These are phyloP conservation scores for Basidiobolus meristosporus DNA, from an alignment of 371 early-diverging fungal genomes.

Conservation along the genomic window DNA sequence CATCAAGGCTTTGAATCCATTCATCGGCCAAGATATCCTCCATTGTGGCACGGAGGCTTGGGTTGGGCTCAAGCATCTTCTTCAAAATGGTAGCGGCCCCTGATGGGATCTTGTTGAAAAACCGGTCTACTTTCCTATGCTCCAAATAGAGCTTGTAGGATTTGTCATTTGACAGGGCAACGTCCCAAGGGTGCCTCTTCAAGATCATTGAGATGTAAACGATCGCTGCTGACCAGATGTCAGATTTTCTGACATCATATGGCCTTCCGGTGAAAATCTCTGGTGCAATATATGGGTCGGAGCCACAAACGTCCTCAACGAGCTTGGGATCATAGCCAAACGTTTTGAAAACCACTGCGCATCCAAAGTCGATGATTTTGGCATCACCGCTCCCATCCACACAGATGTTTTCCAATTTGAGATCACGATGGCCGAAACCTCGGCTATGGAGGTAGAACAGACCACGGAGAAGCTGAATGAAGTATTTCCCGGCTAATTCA, in stretches of 20 bases:
- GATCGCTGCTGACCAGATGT: conserved; percentile 59
- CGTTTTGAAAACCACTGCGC: conserved; percentile 65
- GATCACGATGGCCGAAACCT: conserved; percentile 71
- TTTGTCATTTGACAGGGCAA: too few relatives aligned
- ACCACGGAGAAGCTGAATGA: conserved; percentile 11
- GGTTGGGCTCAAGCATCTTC: too few relatives aligned
- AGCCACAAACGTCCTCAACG: conserved; percentile 1
- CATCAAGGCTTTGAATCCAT: too few relatives aligned
- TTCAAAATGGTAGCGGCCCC: too few relatives aligned
- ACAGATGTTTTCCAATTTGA: conserved; percentile 72
- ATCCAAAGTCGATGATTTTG: conserved; percentile 88
- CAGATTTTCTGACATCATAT: conserved; percentile 43
- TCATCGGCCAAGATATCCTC: too few relatives aligned
- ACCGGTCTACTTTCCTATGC: too few relatives aligned
- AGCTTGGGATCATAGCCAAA: too few relatives aligned
- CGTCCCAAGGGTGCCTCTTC: conserved; percentile 46
- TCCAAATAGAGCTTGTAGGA: too few relatives aligned
- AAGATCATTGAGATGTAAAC: conserved; percentile 58
- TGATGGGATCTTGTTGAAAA: too few relatives aligned
- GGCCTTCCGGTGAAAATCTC: conserved; percentile 3
- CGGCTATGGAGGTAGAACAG: conserved; percentile 52
- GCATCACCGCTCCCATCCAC: conserved; percentile 44
- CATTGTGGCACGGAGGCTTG: too few relatives aligned
- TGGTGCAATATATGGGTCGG: too few relatives aligned
- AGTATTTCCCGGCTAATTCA: too few relatives aligned